Percentiles rank a stretch among this genome's conserved stretches.
Evolutionary conservation across 306 rosid genomes (phyloP).

Genomic region (Cicer judaicum): DNA sequence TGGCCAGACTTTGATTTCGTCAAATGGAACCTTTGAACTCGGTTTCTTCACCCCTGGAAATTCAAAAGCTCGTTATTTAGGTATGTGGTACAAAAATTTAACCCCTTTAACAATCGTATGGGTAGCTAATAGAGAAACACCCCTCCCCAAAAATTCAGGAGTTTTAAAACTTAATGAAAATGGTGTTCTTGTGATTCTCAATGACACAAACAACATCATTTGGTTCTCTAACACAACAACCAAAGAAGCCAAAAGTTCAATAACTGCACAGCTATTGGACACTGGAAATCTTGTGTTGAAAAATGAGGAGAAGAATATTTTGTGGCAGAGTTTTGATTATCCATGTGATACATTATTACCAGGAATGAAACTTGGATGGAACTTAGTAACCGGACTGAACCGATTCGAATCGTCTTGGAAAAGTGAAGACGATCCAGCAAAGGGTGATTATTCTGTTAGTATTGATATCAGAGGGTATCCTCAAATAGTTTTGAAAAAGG

Average conservation of each 20-base stretch:
- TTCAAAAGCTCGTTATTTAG: slow-evolving; percentile 37
- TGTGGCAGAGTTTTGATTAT: slow-evolving; percentile 49
- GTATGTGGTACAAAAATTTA: slow-evolving; percentile 38
- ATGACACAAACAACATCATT: slow-evolving; percentile 4
- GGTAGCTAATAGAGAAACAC: slow-evolving; percentile 46
- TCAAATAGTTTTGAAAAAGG: background rate
- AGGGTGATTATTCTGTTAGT: slow-evolving; percentile 12
- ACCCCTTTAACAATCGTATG: slow-evolving; percentile 35
- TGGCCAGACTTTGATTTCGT: slow-evolving; percentile 40
- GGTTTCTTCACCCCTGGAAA: slow-evolving; percentile 42
- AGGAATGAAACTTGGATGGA: slow-evolving; percentile 45
- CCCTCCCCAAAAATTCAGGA: slow-evolving; percentile 12
- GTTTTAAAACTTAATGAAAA: slow-evolving; percentile 17
- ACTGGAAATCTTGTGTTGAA: slow-evolving; percentile 41
- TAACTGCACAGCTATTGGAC: slow-evolving; percentile 35
- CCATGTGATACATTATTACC: slow-evolving; percentile 33
- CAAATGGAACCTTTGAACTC: slow-evolving; percentile 21
- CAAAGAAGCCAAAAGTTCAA: background rate
- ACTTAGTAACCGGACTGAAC: slow-evolving; percentile 15
- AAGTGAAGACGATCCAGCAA: slow-evolving; percentile 38
- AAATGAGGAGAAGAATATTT: background rate
- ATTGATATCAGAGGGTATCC: slow-evolving; percentile 16
- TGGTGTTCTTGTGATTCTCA: slow-evolving; percentile 38
- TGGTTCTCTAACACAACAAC: slow-evolving; percentile 33
- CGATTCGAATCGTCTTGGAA: slow-evolving; percentile 42